These are phyloP conservation scores for Hirschioporus abietinus DNA, from an alignment of 768 basidiomycete genomes.

Conservation along the genomic window DNA sequence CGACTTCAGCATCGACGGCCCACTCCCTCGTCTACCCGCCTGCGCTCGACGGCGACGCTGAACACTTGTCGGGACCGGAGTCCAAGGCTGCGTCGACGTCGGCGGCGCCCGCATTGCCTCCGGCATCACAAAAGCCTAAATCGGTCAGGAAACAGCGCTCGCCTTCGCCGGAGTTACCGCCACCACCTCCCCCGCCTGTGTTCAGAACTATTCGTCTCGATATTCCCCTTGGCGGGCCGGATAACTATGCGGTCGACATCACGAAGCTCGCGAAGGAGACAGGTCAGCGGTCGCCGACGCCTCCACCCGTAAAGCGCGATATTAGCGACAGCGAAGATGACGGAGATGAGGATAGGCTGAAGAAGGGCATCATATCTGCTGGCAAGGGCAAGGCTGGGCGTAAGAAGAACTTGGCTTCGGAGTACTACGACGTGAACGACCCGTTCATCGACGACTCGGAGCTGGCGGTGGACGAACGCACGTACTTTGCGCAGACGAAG, in stretches of 20 bases:
- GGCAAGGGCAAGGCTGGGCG: slow-evolving; percentile 9
- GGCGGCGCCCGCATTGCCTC: slow-evolving; percentile 22
- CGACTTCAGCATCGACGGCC: not conserved
- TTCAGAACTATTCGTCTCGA: slow-evolving; percentile 63
- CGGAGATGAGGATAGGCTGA: slow-evolving; percentile 29
- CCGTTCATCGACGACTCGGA: slow-evolving; percentile 99
- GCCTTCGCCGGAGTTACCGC: slow-evolving; percentile 55
- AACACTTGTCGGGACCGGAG: not conserved
- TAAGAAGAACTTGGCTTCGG: slow-evolving; percentile 47
- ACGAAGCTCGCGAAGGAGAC: slow-evolving; percentile 49
- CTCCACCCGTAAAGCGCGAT: slow-evolving; percentile 37
- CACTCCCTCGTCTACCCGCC: not conserved
- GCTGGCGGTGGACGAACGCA: slow-evolving; percentile 83
- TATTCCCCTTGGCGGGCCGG: slow-evolving; percentile 65
- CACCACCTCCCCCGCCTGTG: slow-evolving; percentile 39
- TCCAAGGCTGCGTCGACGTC: slow-evolving; percentile 15
- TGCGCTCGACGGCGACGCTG: not conserved
- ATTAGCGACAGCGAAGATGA: slow-evolving; percentile 55
- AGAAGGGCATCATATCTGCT: slow-evolving; percentile 19
- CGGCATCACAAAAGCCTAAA: slow-evolving; percentile 42
- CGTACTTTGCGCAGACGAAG: slow-evolving; percentile 85
- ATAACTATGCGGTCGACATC: slow-evolving; percentile 72
- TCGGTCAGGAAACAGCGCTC: slow-evolving; percentile 40
- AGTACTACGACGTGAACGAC: slow-evolving; percentile 89
- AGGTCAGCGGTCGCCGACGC: slow-evolving; percentile 58